phyloP scores from a whole-genome alignment of 1,284 basidiomycete genomes.

The Marasmius fiardii region DNA sequence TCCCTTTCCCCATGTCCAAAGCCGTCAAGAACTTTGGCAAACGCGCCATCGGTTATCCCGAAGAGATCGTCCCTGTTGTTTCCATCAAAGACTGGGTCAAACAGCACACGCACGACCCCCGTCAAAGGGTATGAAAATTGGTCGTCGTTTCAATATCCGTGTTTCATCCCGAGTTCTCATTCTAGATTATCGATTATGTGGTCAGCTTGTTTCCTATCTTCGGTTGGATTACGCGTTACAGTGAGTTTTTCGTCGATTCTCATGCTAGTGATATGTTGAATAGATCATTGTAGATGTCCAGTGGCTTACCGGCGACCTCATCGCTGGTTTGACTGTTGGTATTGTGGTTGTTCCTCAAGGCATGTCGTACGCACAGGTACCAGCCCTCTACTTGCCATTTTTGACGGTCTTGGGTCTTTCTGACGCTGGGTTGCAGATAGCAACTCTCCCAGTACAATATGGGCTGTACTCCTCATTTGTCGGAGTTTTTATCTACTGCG shows the following conservation, averaged over 20 bases:
- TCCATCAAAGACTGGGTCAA: conserved; percentile 52
- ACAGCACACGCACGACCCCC: conserved; percentile 40
- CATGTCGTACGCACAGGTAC: conserved; percentile 78
- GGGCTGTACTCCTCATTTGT: conserved; percentile 97
- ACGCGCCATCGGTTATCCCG: conserved; percentile 57
- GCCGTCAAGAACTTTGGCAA: conserved; percentile 52
- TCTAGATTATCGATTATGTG: conserved; percentile 60
- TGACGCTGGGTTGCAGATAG: conserved; percentile 53
- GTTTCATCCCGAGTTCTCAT: conserved; percentile 6
- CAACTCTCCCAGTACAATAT: conserved; percentile 82
- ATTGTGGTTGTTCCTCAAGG: conserved; percentile 89
- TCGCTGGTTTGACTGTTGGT: conserved; percentile 89
- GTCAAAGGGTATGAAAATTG: conserved; percentile 37
- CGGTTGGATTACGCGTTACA: conserved; percentile 83
- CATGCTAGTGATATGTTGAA: not conserved
- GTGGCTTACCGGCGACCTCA: conserved; percentile 78
- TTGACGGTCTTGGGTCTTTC: not conserved
- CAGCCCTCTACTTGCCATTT: conserved; percentile 3
- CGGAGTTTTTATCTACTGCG: conserved; percentile 80
- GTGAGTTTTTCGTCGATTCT: conserved; percentile 36
- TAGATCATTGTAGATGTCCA: conserved; percentile 47
- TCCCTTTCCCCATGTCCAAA: conserved; percentile 32
- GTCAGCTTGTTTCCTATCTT: conserved; percentile 78
- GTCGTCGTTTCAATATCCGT: conserved; percentile 6
- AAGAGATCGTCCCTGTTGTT: conserved; percentile 54